Conservation (phyloP, 2,329 filamentous ascomycete species). For the Dactylellina cionopaga region DNA sequence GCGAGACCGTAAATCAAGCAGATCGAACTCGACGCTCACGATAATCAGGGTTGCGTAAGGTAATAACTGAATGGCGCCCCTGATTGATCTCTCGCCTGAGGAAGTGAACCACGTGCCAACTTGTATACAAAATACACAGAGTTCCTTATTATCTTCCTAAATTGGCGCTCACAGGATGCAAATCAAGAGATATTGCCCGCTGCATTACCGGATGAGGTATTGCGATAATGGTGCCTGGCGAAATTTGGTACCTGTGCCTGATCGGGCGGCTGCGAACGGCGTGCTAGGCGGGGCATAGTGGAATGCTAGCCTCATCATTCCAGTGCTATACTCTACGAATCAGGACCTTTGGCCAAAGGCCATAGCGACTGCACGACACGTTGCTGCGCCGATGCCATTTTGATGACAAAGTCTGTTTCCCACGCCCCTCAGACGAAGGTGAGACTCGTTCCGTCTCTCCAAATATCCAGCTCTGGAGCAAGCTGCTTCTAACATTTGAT, state of each 20-base stretch:
- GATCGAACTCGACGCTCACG: constrained; percentile 14
- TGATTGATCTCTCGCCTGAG: not conserved
- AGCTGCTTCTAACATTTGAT: not conserved
- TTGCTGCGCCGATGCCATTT: constrained; percentile 16
- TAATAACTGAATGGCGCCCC: not conserved
- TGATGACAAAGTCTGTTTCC: constrained; percentile 7
- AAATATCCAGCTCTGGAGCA: not conserved
- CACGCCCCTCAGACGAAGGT: constrained; percentile 18
- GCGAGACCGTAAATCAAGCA: constrained; percentile 29
- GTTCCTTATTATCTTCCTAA: constrained; percentile 2
- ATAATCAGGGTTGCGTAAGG: constrained; percentile 8
- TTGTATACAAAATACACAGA: not conserved
- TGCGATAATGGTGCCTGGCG: constrained; percentile 8
- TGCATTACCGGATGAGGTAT: constrained; percentile 7
- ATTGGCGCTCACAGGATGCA: constrained; percentile 7
- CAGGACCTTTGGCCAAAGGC: constrained; percentile 11
- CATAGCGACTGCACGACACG: constrained; percentile 9
- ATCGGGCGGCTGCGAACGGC: constrained; percentile 35
- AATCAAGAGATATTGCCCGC: constrained; percentile 8
- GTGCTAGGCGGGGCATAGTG: constrained; percentile 25
- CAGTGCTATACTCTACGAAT: constrained; percentile 34
- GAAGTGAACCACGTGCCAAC: constrained; percentile 19
- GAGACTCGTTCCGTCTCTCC: not conserved
- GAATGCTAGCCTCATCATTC: constrained; percentile 51
- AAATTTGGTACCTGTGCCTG: constrained; percentile 39